A percentile compares a stretch with the other conserved stretches of the same genome.
Conservation (phyloP, 2,329 filamentous ascomycete genomes). For the Fusarium chuoi region DNA sequence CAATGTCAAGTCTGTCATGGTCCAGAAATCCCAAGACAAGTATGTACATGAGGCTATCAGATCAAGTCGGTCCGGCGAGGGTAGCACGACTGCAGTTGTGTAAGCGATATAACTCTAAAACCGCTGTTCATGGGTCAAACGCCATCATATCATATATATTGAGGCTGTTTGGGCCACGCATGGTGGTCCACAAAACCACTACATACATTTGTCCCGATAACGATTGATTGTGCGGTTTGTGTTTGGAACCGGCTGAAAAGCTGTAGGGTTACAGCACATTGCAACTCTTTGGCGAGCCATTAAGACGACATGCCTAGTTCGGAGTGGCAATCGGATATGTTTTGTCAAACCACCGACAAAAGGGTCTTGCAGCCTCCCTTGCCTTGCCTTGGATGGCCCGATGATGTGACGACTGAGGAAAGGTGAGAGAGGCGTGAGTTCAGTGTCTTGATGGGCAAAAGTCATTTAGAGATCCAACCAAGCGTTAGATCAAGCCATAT, state of each 20-base stretch:
- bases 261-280: slow-evolving; percentile 4
- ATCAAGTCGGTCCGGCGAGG: background rate
- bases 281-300: slow-evolving; percentile 2
- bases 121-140: background rate
- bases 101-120: background rate
- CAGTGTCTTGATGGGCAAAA: background rate
- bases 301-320: slow-evolving; percentile 4
- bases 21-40: slow-evolving; percentile 11
- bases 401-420: background rate
- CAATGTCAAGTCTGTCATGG: slow-evolving; percentile 16
- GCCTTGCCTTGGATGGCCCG: slow-evolving; percentile 5
- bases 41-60: background rate
- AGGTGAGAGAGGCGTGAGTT: background rate
- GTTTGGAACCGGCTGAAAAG: slow-evolving; percentile 11
- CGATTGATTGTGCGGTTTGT: background rate
- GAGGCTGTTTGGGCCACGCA: background rate
- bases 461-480: background rate
- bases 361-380: slow-evolving; percentile 32
- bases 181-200: slow-evolving; percentile 1
- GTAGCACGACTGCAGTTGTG: background rate
- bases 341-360: slow-evolving; percentile 20
- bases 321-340: slow-evolving; percentile 6
- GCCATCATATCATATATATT: background rate
- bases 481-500: background rate
- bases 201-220: background rate